A percentile compares a stretch with the other conserved stretches of the same genome.
Conservation (phyloP, 192 early-diverging fungal genomes). For the Coemansia sp. region DNA sequence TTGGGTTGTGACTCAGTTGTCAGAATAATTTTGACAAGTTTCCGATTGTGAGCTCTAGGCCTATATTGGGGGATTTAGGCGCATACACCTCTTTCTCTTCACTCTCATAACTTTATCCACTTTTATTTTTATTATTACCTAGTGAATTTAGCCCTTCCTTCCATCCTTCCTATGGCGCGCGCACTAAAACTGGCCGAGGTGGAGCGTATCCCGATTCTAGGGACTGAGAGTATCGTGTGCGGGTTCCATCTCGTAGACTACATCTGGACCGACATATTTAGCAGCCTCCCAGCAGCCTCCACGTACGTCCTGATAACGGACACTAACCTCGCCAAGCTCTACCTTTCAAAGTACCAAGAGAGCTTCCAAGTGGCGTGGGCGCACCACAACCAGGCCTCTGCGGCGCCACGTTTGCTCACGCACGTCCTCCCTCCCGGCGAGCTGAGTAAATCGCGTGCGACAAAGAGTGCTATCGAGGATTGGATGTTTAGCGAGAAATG, state of each 20-base stretch:
- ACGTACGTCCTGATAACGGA: slow-evolving; percentile 92
- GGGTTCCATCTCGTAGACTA: slow-evolving; percentile 81
- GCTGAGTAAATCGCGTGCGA: slow-evolving; percentile 81
- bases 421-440: slow-evolving; percentile 89
- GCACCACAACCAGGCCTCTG: neutral
- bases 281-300: slow-evolving; percentile 67
- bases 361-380: slow-evolving; percentile 58
- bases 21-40: neutral
- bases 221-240: slow-evolving; percentile 82
- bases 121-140: neutral
- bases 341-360: slow-evolving; percentile 65
- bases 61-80: neutral
- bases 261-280: slow-evolving; percentile 74
- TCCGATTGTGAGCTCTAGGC: neutral
- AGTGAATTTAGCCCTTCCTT: neutral
- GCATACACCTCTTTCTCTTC: neutral
- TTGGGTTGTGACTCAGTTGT: neutral
- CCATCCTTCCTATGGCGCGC: slow-evolving; percentile 5
- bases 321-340: slow-evolving; percentile 76
- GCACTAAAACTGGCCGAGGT: slow-evolving; percentile 58
- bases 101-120: neutral
- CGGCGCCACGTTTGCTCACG: slow-evolving; percentile 65
- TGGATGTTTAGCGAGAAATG: slow-evolving; percentile 82
- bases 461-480: slow-evolving; percentile 89
- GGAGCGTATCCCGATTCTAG: slow-evolving; percentile 82